These are phyloP conservation scores for Podospora appendiculata DNA, from an alignment of 495 filamentous ascomycete species.

Conservation along the genomic window DNA sequence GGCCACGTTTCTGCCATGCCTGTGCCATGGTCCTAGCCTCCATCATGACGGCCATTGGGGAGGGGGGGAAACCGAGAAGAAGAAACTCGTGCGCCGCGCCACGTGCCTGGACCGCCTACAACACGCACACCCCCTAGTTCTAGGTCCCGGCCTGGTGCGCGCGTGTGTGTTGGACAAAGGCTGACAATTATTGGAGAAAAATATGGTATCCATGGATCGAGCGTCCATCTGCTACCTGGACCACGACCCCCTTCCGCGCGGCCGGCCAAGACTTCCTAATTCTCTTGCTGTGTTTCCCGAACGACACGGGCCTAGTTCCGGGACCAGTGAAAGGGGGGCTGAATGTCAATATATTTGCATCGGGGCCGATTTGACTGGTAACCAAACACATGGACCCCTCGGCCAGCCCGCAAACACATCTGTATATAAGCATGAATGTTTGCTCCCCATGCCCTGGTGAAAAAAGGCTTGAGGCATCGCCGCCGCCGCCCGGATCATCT, in stretches of 20 bases:
- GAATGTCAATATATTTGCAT: no score
- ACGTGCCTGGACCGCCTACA: constrained; percentile 9
- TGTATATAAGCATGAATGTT: background rate
- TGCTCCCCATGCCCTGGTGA: background rate
- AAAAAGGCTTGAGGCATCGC: background rate
- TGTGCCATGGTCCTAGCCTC: background rate
- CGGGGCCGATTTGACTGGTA: no score
- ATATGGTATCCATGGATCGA: no score
- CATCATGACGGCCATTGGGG: background rate
- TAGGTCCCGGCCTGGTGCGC: background rate
- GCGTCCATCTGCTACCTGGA: no score
- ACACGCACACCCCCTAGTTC: background rate
- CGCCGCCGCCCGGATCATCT: background rate
- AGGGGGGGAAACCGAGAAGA: background rate
- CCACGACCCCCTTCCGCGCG: no score
- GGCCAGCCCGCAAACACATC: background rate
- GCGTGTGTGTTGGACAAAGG: background rate
- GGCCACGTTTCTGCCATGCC: constrained; percentile 11
- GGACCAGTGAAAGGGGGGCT: no score
- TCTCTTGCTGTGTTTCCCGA: no score
- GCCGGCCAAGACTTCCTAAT: no score
- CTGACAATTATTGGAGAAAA: constrained; percentile 4
- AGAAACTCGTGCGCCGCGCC: background rate
- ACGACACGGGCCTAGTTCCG: no score
- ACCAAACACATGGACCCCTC: background rate